A percentile compares a stretch with the other conserved stretches of the same genome.
Conservation (phyloP, 148 eudicot genomes). For the Mesembryanthemum crystallinum region DNA sequence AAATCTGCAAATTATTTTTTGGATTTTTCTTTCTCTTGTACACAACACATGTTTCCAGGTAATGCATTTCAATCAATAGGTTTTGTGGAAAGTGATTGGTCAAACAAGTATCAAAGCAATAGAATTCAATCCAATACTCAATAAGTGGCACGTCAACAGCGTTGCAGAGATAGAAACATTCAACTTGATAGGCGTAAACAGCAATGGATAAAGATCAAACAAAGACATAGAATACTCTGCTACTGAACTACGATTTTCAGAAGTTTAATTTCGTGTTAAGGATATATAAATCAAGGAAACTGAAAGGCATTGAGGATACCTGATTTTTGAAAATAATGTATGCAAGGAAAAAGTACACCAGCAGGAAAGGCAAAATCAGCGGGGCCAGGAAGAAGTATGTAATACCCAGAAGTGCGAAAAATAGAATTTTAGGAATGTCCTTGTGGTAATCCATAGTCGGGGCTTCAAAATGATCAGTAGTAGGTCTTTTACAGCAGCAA, state of each 20-base stretch:
- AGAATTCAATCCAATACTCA: neutral
- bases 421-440: constrained; percentile 56
- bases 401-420: constrained; percentile 66
- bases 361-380: constrained; percentile 60
- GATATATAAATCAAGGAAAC: neutral
- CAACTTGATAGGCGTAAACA: neutral
- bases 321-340: constrained; percentile 63
- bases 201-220: neutral
- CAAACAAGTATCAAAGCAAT: constrained; percentile 1
- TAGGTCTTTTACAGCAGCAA: constrained; percentile 32
- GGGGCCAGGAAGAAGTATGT: constrained; percentile 75
- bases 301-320: constrained; percentile 35
- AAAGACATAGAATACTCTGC: neutral
- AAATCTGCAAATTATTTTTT: too few species aligned
- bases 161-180: neutral
- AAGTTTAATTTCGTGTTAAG: neutral
- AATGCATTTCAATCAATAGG: neutral
- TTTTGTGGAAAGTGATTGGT: neutral
- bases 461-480: constrained; percentile 36
- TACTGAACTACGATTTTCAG: neutral
- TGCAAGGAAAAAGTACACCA: constrained; percentile 55
- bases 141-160: neutral
- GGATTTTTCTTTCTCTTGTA: too few species aligned
- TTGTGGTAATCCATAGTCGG: constrained; percentile 51
- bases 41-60: too few species aligned